Base-by-base conservation (phyloP, 257 asterid species). In the Solanum lignicaule region DNA sequence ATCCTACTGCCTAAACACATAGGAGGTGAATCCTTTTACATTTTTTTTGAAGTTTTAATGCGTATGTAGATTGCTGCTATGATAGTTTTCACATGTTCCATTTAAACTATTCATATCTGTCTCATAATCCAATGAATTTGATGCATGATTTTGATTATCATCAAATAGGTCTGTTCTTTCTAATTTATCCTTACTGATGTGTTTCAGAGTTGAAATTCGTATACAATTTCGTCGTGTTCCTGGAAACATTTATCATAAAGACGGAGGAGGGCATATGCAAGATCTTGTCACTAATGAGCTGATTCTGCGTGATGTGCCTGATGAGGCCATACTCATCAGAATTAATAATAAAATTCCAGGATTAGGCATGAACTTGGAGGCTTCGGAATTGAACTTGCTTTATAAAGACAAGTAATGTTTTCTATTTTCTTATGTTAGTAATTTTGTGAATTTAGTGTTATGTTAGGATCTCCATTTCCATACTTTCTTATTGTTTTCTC, bases 331-430 rank as follows among this genome's bases (percentile, higher is more conserved):
- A 60, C 88, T 92, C 10, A 91, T 92, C 68, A 90, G 89, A 55
- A 90, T 92, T 20, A 91, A 92, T 89, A 92, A 92, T n/a, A 92
- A 92, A 87, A 84, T 91, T 86, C 94, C 94, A 23, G 94, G 94
- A 38, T 66, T 92, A 88, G 91, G 92, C 86, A 91, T 91, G 92
- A 68, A 90, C 71, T 89, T 92, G 89, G 94, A 91, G 55, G 91
- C 92, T 48, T 91, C 93, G n/a, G 92, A 92, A 71, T 88, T 92
- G 89, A 92, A 92, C 90, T 87, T 92, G 91, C 91, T 92, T 58
- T 92, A 92, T 89, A 91, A 92, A 88, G 93, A 92, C 88, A 92
- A 89, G 92, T 92, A 91, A 89, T 90, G 86, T 41, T 83, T 87
- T 32, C 87, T 27, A 58, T 39, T 38, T 39, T 66, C 82, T 66